Evolutionary conservation across 371 early-diverging fungal species (phyloP).

Genomic region (Haplosporangium sp.): DNA sequence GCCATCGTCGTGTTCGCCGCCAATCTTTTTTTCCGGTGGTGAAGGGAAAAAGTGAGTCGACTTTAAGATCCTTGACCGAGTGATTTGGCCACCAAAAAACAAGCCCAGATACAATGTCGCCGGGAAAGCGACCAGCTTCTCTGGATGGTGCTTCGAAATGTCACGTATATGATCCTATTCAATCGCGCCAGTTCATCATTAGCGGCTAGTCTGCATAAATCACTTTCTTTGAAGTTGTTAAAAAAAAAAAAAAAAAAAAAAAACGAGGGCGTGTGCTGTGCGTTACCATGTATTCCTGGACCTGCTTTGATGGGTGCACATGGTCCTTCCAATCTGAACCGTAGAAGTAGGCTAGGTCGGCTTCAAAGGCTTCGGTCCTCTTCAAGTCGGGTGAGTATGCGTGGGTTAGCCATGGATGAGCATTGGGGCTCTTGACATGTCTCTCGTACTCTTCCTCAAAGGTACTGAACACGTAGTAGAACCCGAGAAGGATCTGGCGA

Average conservation of each 20-base stretch:
- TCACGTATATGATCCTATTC: constrained; percentile 42
- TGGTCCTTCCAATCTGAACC: constrained; percentile 37
- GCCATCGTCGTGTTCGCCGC: constrained; percentile 37
- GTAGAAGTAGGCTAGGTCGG: constrained; percentile 43
- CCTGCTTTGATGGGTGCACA: constrained; percentile 21
- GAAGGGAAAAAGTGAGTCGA: constrained; percentile 44
- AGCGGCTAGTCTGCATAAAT: not conserved
- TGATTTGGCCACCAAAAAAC: constrained; percentile 45
- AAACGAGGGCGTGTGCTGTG: not conserved
- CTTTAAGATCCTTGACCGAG: constrained; percentile 34
- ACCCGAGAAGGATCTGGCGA: constrained; percentile 42
- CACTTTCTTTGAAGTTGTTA: not conserved
- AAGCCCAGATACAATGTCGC: constrained; percentile 44
- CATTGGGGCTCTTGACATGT: constrained; percentile 13
- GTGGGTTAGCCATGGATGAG: constrained; percentile 27
- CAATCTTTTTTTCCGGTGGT: constrained; percentile 37
- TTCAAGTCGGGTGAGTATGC: constrained; percentile 35
- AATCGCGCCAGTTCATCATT: not conserved
- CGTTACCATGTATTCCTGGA: constrained; percentile 30
- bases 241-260: not conserved
- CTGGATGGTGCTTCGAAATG: constrained; percentile 35
- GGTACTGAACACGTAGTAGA: constrained; percentile 44
- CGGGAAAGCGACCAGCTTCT: constrained; percentile 42
- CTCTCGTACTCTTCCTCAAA: constrained; percentile 40
- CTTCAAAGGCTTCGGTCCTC: constrained; percentile 38